A percentile compares a stretch with the other conserved stretches of the same genome.
phyloP scores from a whole-genome alignment of 495 filamentous ascomycete genomes.

The Poronia punctata region DNA sequence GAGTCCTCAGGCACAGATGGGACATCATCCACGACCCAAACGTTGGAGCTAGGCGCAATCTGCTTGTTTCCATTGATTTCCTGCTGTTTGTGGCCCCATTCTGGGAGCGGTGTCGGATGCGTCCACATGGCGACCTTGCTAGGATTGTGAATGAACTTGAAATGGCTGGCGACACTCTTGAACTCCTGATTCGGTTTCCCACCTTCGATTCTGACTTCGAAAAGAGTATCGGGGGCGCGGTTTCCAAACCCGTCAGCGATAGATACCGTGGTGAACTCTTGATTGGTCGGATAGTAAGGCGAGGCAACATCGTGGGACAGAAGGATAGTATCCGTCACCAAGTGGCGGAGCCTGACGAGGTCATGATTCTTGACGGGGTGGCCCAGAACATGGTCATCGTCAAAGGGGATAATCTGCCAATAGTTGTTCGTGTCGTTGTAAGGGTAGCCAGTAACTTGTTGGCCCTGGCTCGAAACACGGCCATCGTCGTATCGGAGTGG shows the following conservation, averaged over 20 bases:
- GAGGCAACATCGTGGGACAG: slow-evolving; percentile 98
- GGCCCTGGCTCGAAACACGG: slow-evolving; percentile 92
- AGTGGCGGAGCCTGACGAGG: slow-evolving; percentile 77
- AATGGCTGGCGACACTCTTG: slow-evolving; percentile 79
- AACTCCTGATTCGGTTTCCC: slow-evolving; percentile 79
- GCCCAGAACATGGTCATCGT: slow-evolving; percentile 46
- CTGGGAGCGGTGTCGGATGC: slow-evolving; percentile 83
- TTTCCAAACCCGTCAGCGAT: slow-evolving; percentile 66
- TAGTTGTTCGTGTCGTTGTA: slow-evolving; percentile 98
- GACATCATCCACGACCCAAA: slow-evolving; percentile 91
- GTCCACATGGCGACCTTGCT: slow-evolving; percentile 99
- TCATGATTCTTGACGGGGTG: slow-evolving; percentile 77
- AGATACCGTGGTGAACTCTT: slow-evolving; percentile 87
- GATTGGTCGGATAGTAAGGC: slow-evolving; percentile 93
- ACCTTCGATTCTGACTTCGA: slow-evolving; percentile 85
- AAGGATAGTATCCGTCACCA: slow-evolving; percentile 80
- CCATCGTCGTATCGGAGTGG: slow-evolving; percentile 96
- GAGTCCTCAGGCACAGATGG: slow-evolving; percentile 64
- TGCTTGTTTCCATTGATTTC: slow-evolving; percentile 99
- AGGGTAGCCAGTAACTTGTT: slow-evolving; percentile 97
- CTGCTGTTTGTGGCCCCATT: slow-evolving; percentile 94
- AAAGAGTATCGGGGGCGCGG: slow-evolving; percentile 82
- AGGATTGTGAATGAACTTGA: slow-evolving; percentile 90
- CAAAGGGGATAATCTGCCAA: slow-evolving; percentile 82
- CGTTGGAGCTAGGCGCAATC: slow-evolving; percentile 76